phyloP scores from a whole-genome alignment of 1,284 basidiomycete genomes.

The Austroboletus rostrupii region DNA sequence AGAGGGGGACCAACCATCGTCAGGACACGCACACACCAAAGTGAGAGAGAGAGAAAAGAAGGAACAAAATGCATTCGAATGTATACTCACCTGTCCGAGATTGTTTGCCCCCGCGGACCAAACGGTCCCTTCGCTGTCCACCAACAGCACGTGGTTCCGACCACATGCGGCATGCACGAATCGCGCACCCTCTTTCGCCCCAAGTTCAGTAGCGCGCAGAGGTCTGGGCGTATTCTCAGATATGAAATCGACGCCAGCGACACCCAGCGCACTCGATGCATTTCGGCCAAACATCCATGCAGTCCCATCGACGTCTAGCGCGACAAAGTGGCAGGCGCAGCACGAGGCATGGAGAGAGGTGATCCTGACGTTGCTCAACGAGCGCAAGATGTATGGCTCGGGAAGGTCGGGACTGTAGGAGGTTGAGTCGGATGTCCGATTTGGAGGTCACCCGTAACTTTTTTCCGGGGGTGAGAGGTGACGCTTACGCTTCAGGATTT shows the following conservation, averaged over 20 bases:
- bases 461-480: neutral
- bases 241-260: slow-evolving; percentile 51
- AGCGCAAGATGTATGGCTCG: slow-evolving; percentile 84
- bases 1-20: neutral
- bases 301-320: slow-evolving; percentile 68
- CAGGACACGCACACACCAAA: neutral
- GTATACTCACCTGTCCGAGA: slow-evolving; percentile 67
- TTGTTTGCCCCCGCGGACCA: slow-evolving; percentile 85
- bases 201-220: slow-evolving; percentile 58
- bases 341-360: slow-evolving; percentile 72
- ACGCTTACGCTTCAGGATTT: slow-evolving; percentile 38
- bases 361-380: slow-evolving; percentile 76
- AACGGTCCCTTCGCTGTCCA: slow-evolving; percentile 76
- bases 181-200: slow-evolving; percentile 55
- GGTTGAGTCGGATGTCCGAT: neutral
- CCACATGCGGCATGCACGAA: slow-evolving; percentile 85
- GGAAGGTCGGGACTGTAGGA: slow-evolving; percentile 64
- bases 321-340: slow-evolving; percentile 71
- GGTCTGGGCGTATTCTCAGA: slow-evolving; percentile 71
- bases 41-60: no score
- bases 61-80: neutral
- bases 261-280: slow-evolving; percentile 55
- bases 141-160: slow-evolving; percentile 76
- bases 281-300: slow-evolving; percentile 89
- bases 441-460: neutral